Base-by-base conservation (phyloP, 2,329 filamentous ascomycete genomes). In the Zymoseptoria brevis region DNA sequence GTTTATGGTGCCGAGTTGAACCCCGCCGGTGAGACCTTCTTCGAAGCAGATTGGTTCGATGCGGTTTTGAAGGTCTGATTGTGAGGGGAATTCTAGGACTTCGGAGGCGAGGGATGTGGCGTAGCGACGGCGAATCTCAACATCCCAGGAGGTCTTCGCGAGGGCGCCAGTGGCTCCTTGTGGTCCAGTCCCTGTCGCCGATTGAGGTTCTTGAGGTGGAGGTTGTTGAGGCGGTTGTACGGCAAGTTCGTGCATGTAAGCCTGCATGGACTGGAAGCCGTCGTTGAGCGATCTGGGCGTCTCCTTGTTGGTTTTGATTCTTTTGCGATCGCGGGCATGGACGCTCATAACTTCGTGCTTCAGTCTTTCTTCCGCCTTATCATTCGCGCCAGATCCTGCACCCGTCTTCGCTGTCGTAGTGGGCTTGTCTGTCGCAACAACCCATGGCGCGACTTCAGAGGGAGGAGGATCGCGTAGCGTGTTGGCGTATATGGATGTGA, bases 361-460 rank as follows among this genome's bases (percentile, higher is more conserved):
- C 54, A 86, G 72, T 63, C 84, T 73, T 71, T 86, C 83, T 69
- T 87, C 84, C 50, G 80, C 80, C 57, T 81, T 81, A 75, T 87
- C 83, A 53, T 82, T 82, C 19, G 80, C 70, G 35, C 77, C 75
- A 13, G 79, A 79, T n/a, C 67, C 66, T 4, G 67, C 65, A 45
- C 62, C 64, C 55, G 62, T 67, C 66, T 87, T 84, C 4, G 89
- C 87, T 16, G 89, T 91, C 55, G 84, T 81, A 49, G 76, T 86
- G 54, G 84, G 85, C 19, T 93, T 96, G 62, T 94, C 93, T 62
- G 83, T 84, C 35, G 83, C 83, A 48, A 81, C 81, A 53, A 87
- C 84, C 82, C 83, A 87, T 66, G 78, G 80, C 61, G 84, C 84
- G 60, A 86, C 81, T 50, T 83, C 83, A 30, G 67, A 64, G 59